Percentiles rank a stretch among this genome's conserved stretches.
Conservation (phyloP, 495 filamentous ascomycete species). For the Trichocladium uniseriatum region DNA sequence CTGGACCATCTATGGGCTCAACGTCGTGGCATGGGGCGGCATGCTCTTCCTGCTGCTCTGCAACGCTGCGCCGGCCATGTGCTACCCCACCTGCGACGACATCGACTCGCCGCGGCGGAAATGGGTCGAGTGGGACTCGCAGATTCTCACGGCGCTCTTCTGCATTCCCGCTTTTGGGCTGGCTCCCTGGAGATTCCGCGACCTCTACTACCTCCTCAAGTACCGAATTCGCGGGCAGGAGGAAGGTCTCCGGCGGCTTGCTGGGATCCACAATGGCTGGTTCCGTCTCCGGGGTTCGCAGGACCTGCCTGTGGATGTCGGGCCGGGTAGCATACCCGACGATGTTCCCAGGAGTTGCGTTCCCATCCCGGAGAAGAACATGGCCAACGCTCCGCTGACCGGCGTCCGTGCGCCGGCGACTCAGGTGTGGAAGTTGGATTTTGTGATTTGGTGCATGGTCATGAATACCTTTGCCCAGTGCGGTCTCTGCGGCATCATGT, state of each 20-base stretch:
- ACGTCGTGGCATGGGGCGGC: conserved; percentile 77
- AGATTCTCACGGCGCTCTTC: conserved; percentile 77
- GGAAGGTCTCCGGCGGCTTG: conserved; percentile 50
- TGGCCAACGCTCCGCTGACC: conserved; percentile 49
- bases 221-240: conserved; percentile 49
- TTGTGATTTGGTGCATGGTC: conserved; percentile 65
- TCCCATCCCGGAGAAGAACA: conserved; percentile 47
- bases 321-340: conserved; percentile 36
- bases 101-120: conserved; percentile 62
- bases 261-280: conserved; percentile 60
- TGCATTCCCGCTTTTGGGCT: conserved; percentile 81
- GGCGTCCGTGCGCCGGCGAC: conserved; percentile 58
- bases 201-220: conserved; percentile 57
- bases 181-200: conserved; percentile 76
- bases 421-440: conserved; percentile 65
- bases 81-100: conserved; percentile 59
- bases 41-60: conserved; percentile 81
- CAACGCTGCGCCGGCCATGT: conserved; percentile 72
- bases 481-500: conserved; percentile 68
- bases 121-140: conserved; percentile 80
- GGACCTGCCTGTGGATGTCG: conserved; percentile 32
- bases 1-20: conserved; percentile 68
- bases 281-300: conserved; percentile 56
- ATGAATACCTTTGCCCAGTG: conserved; percentile 68
- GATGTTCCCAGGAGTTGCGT: conserved; percentile 32